These are phyloP conservation scores for Pseudopyrenochaeta lycopersici DNA, from an alignment of 2,329 filamentous ascomycete species.

Conservation along the genomic window DNA sequence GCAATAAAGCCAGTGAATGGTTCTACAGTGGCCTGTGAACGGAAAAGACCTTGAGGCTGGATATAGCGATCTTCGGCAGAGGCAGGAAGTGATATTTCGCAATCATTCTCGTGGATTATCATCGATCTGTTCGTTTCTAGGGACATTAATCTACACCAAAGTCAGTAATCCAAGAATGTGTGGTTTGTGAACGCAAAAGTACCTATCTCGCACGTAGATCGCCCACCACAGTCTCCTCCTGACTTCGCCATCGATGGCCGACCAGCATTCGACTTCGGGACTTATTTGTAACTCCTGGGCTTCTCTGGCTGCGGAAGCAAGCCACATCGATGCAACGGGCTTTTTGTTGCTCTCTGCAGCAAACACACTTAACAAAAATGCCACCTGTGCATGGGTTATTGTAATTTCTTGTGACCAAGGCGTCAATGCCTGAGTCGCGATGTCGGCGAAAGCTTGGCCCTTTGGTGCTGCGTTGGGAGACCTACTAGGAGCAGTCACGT, in stretches of 20 bases:
- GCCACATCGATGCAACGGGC: conserved; percentile 85
- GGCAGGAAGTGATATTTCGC: conserved; percentile 81
- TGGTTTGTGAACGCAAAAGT: conserved; percentile 25
- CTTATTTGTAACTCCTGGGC: conserved; percentile 87
- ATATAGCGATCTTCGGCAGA: conserved; percentile 83
- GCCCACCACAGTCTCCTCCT: conserved; percentile 92
- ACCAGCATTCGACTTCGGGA: conserved; percentile 75
- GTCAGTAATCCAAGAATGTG: conserved; percentile 33
- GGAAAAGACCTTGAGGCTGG: conserved; percentile 59
- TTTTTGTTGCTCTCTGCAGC: conserved; percentile 87
- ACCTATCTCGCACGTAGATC: conserved; percentile 89
- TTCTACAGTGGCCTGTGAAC: conserved; percentile 50
- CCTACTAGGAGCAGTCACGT: conserved; percentile 63
- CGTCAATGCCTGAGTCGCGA: conserved; percentile 74
- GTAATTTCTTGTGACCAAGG: conserved; percentile 82
- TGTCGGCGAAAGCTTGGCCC: conserved; percentile 74
- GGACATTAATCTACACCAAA: conserved; percentile 69
- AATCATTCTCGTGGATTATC: conserved; percentile 87
- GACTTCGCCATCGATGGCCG: conserved; percentile 83
- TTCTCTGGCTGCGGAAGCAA: conserved; percentile 79
- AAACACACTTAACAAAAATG: conserved; percentile 79
- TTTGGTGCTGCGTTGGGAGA: conserved; percentile 63
- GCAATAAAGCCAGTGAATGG: conserved; percentile 76
- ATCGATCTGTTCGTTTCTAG: conserved; percentile 83
- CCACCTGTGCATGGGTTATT: conserved; percentile 76